A percentile compares a stretch with the other conserved stretches of the same genome.
These are phyloP conservation scores for Eimeria praecox DNA, from an alignment of 169 alveolate genomes.

Conservation along the genomic window DNA sequence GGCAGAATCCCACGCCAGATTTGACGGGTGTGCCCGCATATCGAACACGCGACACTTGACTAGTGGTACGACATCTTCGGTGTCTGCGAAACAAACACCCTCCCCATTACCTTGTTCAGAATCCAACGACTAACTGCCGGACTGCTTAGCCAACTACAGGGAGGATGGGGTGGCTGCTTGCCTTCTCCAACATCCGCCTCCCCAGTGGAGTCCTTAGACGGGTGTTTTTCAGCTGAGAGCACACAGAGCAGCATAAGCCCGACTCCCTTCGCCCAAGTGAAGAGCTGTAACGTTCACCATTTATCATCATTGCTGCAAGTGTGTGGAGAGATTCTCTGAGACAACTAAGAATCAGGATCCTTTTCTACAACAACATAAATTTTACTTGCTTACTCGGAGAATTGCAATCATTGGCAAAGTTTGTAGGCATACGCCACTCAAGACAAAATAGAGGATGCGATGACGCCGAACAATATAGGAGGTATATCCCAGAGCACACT, in stretches of 20 bases:
- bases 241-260: background rate
- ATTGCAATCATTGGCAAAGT: background rate
- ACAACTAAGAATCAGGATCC: background rate
- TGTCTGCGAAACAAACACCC: background rate
- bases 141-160: background rate
- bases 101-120: background rate
- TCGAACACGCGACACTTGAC: constrained; percentile 60
- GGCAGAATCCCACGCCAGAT: constrained; percentile 62
- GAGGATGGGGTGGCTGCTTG: background rate
- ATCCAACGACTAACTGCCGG: background rate
- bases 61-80: background rate
- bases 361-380: background rate
- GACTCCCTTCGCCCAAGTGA: background rate
- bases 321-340: background rate
- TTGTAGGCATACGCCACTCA: background rate
- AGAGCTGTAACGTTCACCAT: background rate
- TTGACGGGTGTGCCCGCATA: constrained; percentile 43
- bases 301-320: background rate
- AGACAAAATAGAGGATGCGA: constrained; percentile 7
- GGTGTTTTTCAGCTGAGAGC: background rate
- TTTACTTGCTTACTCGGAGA: constrained; percentile 21
- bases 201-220: background rate
- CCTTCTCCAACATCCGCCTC: constrained; percentile 18
- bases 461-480: constrained; percentile 12
- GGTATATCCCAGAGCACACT: constrained; percentile 28